A percentile compares a stretch with the other conserved stretches of the same genome.
These are phyloP conservation scores for Delitschia confertaspora DNA, from an alignment of 495 filamentous ascomycete species.

Conservation along the genomic window DNA sequence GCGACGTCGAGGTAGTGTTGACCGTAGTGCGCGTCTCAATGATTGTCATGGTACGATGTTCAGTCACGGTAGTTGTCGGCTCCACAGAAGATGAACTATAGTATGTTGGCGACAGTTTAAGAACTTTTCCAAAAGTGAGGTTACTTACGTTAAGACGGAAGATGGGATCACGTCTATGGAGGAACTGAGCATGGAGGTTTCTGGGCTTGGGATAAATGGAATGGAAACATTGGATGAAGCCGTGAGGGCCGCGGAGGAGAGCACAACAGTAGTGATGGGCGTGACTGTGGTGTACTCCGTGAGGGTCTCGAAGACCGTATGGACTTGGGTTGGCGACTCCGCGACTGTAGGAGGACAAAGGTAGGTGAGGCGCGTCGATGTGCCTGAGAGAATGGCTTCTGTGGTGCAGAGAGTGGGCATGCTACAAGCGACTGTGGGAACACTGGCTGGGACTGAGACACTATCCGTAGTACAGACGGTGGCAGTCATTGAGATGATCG, in stretches of 20 bases:
- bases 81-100: not conserved
- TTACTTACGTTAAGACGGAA: not conserved
- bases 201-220: not conserved
- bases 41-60: not conserved
- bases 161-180: not conserved
- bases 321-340: not conserved
- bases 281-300: conserved; percentile 5
- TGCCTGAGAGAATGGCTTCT: conserved; percentile 1
- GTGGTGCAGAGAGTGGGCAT: conserved; percentile 16
- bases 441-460: conserved; percentile 16
- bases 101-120: not conserved
- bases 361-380: conserved; percentile 1
- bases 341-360: not conserved
- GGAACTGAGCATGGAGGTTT: not conserved
- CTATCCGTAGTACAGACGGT: not conserved
- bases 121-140: not conserved
- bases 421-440: conserved; percentile 2
- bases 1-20: no score
- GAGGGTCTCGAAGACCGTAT: conserved; percentile 2
- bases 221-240: not conserved
- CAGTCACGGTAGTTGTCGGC: conserved; percentile 5
- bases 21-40: no score
- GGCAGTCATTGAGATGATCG: not conserved
- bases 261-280: not conserved
- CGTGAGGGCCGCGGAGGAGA: not conserved